These are phyloP conservation scores for Aspergillus egyptiacus DNA, from an alignment of 495 filamentous ascomycete species.

Conservation along the genomic window DNA sequence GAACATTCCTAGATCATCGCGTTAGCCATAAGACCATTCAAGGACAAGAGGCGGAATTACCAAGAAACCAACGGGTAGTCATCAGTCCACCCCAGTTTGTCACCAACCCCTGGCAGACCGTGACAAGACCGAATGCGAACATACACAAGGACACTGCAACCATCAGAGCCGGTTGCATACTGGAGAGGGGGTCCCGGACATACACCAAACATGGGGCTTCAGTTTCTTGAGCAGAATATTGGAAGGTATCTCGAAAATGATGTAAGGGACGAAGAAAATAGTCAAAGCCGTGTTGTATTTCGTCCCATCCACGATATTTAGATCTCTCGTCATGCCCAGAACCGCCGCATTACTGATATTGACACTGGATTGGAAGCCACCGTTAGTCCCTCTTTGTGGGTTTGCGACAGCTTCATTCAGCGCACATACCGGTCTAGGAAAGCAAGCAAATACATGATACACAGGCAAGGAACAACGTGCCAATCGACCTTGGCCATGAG, in stretches of 20 bases:
- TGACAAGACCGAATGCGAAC: conserved; percentile 74
- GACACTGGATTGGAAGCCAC: conserved; percentile 33
- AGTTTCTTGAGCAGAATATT: conserved; percentile 82
- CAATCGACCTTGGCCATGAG: conserved; percentile 74
- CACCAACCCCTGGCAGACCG: conserved; percentile 73
- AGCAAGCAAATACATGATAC: conserved; percentile 76
- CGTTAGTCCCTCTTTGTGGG: conserved; percentile 1
- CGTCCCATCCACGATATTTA: conserved; percentile 47
- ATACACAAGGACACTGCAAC: conserved; percentile 62
- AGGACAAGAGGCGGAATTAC: neutral
- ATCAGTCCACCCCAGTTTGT: conserved; percentile 73
- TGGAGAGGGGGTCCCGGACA: conserved; percentile 1
- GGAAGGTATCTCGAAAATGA: conserved; percentile 79
- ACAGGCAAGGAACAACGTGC: conserved; percentile 74
- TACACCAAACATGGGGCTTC: conserved; percentile 74
- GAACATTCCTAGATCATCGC: conserved; percentile 54
- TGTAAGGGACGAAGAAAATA: conserved; percentile 92
- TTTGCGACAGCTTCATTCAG: neutral
- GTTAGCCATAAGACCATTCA: neutral
- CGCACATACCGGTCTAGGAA: conserved; percentile 72
- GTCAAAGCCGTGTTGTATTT: conserved; percentile 75
- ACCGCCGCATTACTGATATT: conserved; percentile 65
- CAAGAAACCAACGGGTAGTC: conserved; percentile 75
- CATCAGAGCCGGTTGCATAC: neutral
- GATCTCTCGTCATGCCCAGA: conserved; percentile 57